phyloP scores from a whole-genome alignment of 2,329 filamentous ascomycete genomes.

The Claviceps sp. region DNA sequence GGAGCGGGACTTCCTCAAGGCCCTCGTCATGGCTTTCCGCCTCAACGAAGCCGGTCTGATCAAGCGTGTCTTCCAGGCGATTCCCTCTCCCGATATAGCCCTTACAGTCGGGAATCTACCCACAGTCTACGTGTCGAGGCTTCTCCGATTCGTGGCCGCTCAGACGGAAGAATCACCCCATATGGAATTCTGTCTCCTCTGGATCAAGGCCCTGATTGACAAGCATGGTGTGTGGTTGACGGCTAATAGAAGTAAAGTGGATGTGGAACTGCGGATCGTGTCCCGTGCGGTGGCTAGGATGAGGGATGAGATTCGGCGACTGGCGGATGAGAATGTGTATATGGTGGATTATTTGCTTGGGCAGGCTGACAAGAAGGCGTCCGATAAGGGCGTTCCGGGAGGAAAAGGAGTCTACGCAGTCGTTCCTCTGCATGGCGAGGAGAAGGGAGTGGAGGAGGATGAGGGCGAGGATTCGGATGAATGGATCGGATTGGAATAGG shows the following conservation, averaged over 20 bases:
- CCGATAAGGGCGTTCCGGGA: slow-evolving; percentile 7
- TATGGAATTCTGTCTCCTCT: slow-evolving; percentile 85
- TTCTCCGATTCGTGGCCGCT: slow-evolving; percentile 76
- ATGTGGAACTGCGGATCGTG: slow-evolving; percentile 72
- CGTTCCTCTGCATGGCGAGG: not conserved
- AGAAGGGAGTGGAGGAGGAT: slow-evolving; percentile 14
- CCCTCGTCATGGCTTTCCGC: slow-evolving; percentile 92
- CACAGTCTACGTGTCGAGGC: slow-evolving; percentile 68
- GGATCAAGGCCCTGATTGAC: slow-evolving; percentile 74
- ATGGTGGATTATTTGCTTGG: slow-evolving; percentile 69
- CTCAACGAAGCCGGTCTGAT: slow-evolving; percentile 77
- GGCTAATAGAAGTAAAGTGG: slow-evolving; percentile 64
- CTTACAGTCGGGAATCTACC: slow-evolving; percentile 72
- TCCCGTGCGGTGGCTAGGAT: slow-evolving; percentile 70
- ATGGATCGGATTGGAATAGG: slow-evolving; percentile 26
- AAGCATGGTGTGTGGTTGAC: slow-evolving; percentile 77
- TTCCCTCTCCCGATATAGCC: slow-evolving; percentile 60
- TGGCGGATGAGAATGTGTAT: slow-evolving; percentile 82
- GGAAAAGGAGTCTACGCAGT: slow-evolving; percentile 5
- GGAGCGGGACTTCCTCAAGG: slow-evolving; percentile 75
- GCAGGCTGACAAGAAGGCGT: slow-evolving; percentile 24
- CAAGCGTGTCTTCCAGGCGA: slow-evolving; percentile 71
- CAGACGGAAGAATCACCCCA: slow-evolving; percentile 85
- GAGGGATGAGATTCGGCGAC: slow-evolving; percentile 64
- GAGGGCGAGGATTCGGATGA: slow-evolving; percentile 23